Base-by-base conservation (phyloP, 2,329 filamentous ascomycete species). In the Pezicula neosporulosa region DNA sequence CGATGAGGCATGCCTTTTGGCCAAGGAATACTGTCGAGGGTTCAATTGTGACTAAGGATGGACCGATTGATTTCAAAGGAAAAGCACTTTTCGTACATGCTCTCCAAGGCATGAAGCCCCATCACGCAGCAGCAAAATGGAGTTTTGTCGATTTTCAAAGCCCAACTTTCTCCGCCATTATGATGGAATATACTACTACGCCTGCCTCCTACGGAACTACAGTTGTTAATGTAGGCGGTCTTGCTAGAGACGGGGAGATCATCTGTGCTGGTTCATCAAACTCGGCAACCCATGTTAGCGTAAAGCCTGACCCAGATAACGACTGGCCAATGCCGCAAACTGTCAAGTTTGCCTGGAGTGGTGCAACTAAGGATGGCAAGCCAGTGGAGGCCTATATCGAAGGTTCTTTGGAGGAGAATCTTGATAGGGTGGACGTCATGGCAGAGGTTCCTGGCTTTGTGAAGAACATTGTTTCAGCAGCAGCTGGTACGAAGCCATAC, bases 51-150 rank as follows among this genome's bases (percentile, higher is more conserved):
- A 96, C 91, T 54, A 81, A 88, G 63, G 84, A 90, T 33, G 90
- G 90, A 44, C 83, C 87, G 36, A 77, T 96, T 56, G 86, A 96
- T 68, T 85, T 96, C 69, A 86, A 83, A 64, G 93, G 93, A 51
- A 82, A 78, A 56, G 91, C 85, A 30, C 76, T 95, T 63, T 93
- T 91, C 72, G 78, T 87, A 59, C 87, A 94, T 69, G 92, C 90
- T 38, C 75, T 97, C 47, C 94, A 97, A 74, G 94, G 92, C 68
- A 97, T 97, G 93, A 99, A 99, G 80, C 94, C 94, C 38, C 94
- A 99, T 70, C 95, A 99, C 68, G 89, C 91, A 53, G 92, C 93
- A 55, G 85, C 89, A 28, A 84, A 82, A 57, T 99, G 94, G 94
- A 96, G 94, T 72, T 99, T 97, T 75, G 79, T 83, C 70, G 83